phyloP scores from a whole-genome alignment of 768 basidiomycete species.

The Fibroporia radiculosa region DNA sequence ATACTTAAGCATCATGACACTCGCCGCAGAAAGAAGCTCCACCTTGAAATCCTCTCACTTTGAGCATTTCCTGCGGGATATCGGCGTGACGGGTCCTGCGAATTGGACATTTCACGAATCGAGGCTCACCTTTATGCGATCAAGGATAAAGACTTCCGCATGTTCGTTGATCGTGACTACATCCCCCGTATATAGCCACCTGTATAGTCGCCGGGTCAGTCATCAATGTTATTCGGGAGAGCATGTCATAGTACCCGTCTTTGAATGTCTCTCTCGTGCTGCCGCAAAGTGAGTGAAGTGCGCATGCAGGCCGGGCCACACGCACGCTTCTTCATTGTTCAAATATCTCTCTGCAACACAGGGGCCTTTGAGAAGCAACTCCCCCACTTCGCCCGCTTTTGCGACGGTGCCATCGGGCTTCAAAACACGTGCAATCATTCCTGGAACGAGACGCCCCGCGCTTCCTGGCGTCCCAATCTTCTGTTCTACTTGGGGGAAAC shows the following conservation, averaged over 20 bases:
- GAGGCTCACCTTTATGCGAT: conserved; percentile 51
- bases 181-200: conserved; percentile 63
- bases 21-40: neutral
- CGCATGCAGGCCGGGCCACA: no score
- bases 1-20: neutral
- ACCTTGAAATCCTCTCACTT: conserved; percentile 43
- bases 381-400: conserved; percentile 49
- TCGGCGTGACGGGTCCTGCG: neutral
- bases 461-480: conserved; percentile 49
- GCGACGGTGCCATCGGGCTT: conserved; percentile 52
- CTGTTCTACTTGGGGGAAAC: conserved; percentile 39
- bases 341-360: conserved; percentile 29
- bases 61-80: conserved; percentile 55
- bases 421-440: conserved; percentile 44
- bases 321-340: conserved; percentile 16
- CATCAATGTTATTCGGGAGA: conserved; percentile 17
- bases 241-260: conserved; percentile 33
- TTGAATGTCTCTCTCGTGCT: conserved; percentile 62
- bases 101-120: neutral
- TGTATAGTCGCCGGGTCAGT: conserved; percentile 11
- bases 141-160: conserved; percentile 51
- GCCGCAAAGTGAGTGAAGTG: no score
- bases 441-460: conserved; percentile 42
- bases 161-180: conserved; percentile 48
- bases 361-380: conserved; percentile 42